These are phyloP conservation scores for Aureobasidium sp. DNA, from an alignment of 2,329 filamentous ascomycete genomes.

Conservation along the genomic window DNA sequence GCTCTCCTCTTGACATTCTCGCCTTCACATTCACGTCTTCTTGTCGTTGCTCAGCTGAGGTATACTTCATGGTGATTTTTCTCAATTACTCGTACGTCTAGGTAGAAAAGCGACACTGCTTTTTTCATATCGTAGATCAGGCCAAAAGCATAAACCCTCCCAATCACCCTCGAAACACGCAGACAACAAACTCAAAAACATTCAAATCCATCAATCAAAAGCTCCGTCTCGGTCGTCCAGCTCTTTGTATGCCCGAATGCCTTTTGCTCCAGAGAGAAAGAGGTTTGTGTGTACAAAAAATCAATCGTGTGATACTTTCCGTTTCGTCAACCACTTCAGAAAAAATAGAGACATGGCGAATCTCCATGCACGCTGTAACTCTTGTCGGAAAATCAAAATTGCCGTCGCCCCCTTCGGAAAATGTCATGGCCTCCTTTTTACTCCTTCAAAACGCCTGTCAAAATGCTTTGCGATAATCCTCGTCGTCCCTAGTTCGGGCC, in stretches of 20 bases:
- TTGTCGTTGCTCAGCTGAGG: not conserved
- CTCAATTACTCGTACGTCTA: not conserved
- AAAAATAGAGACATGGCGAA: not conserved
- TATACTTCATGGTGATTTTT: not conserved
- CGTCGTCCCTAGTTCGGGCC: not conserved
- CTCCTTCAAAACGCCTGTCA: conserved; percentile 4
- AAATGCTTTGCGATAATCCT: not conserved
- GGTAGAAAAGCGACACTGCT: not conserved
- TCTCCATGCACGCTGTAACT: conserved; percentile 6
- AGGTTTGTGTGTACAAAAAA: not conserved
- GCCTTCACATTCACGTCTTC: not conserved
- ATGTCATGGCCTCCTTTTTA: conserved; percentile 1
- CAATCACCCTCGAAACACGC: not conserved
- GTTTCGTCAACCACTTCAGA: not conserved
- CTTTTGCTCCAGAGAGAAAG: not conserved
- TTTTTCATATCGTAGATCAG: conserved; percentile 3
- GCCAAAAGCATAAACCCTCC: conserved; percentile 10
- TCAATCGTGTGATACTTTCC: conserved; percentile 3
- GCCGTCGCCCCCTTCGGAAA: not conserved
- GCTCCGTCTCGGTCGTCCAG: not conserved
- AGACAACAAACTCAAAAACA: not conserved
- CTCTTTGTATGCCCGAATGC: not conserved
- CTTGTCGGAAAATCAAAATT: not conserved
- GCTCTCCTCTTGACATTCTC: not conserved
- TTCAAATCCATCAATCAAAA: not conserved